These are phyloP conservation scores for Flaveria robusta DNA, from an alignment of 129 eudicot genomes.

Conservation along the genomic window DNA sequence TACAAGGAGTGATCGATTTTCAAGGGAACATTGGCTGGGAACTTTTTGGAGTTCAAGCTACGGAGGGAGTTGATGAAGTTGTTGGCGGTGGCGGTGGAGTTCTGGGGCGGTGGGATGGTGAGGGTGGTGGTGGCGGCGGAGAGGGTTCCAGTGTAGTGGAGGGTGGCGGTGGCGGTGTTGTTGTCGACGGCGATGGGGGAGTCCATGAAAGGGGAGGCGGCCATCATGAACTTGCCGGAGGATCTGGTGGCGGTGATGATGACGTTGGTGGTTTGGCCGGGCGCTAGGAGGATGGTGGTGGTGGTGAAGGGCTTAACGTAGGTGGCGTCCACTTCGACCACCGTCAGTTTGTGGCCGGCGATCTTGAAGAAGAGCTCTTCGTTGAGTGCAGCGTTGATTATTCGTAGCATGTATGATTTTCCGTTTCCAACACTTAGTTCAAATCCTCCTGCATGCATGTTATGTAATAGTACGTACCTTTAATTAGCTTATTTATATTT, in stretches of 20 bases:
- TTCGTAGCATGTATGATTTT: conserved; percentile 72
- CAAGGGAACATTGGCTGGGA: conserved; percentile 68
- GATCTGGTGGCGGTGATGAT: conserved; percentile 48
- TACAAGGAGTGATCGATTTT: conserved; percentile 67
- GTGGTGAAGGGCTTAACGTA: conserved; percentile 79
- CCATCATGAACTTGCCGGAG: conserved; percentile 62
- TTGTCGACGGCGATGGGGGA: conserved; percentile 73
- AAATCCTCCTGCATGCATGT: conserved; percentile 52
- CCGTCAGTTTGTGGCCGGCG: conserved; percentile 79
- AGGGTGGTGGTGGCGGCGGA: conserved; percentile 43
- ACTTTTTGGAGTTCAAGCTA: conserved; percentile 63
- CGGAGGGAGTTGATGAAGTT: conserved; percentile 56
- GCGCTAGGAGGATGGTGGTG: conserved; percentile 65
- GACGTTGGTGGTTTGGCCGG: conserved; percentile 85
- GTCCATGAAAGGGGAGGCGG: conserved; percentile 76
- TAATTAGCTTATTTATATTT: too few species aligned
- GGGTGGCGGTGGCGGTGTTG: conserved; percentile 67
- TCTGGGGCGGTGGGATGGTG: conserved; percentile 55
- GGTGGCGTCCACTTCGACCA: conserved; percentile 83
- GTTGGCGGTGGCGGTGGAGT: conserved; percentile 73
- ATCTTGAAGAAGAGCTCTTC: conserved; percentile 91
- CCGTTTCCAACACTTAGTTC: conserved; percentile 58
- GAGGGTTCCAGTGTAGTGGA: conserved; percentile 66
- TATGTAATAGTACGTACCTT: not conserved
- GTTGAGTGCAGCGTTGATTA: conserved; percentile 85